Evolutionary conservation across 106 monocot genomes (phyloP).

Genomic region (Dendrobium officinale): DNA sequence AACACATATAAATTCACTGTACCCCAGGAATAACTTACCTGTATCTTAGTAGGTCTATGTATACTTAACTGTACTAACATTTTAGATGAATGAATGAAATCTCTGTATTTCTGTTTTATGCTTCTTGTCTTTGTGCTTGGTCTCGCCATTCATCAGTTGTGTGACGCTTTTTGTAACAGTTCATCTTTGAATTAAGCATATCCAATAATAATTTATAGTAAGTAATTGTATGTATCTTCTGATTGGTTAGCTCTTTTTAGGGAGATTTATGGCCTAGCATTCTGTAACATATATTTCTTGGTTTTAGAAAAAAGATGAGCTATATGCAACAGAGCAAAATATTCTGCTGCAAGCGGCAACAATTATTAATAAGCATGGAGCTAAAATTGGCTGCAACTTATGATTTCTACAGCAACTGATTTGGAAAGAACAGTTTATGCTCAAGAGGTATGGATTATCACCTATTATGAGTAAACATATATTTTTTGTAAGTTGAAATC

Average conservation of each 20-base stretch:
- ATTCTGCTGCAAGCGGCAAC: conserved; percentile 42
- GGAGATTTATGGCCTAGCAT: background rate
- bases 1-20: too few relatives aligned
- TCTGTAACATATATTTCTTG: background rate
- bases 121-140: too few relatives aligned
- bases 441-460: background rate
- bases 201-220: too few relatives aligned
- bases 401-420: conserved; percentile 7
- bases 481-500: background rate
- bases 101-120: too few relatives aligned
- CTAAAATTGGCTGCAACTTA: conserved; percentile 43
- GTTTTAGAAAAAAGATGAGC: conserved; percentile 51
- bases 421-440: background rate
- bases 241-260: background rate
- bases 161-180: too few relatives aligned
- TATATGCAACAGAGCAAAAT: conserved; percentile 39
- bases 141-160: background rate
- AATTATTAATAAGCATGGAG: conserved; percentile 44
- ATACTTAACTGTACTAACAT: too few relatives aligned
- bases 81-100: too few relatives aligned
- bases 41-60: too few relatives aligned
- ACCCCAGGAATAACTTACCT: too few relatives aligned
- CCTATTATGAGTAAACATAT: background rate
- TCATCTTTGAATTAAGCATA: too few relatives aligned
- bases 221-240: background rate